A percentile compares a stretch with the other conserved stretches of the same genome.
Conservation (phyloP, 257 asterid genomes). For the Solanum stenotomum region DNA sequence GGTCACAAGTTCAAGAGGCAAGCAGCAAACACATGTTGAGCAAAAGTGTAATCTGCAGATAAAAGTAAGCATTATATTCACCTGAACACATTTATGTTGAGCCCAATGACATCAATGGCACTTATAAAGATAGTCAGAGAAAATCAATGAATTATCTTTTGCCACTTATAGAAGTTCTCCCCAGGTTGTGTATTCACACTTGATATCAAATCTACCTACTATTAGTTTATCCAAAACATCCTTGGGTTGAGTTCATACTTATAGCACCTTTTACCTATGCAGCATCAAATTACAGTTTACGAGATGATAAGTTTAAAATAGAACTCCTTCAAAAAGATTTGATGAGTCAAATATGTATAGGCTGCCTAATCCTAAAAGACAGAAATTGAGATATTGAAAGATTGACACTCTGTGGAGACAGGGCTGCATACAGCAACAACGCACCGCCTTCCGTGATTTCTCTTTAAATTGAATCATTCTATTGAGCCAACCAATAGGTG, state of each 20-base stretch:
- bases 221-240: not conserved
- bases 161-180: not conserved
- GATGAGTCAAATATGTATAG: not conserved
- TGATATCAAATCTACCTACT: not conserved
- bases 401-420: not conserved
- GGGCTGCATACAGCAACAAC: slow-evolving; percentile 21
- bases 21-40: not conserved
- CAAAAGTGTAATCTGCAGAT: not conserved
- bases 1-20: not conserved
- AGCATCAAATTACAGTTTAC: not conserved
- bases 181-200: not conserved
- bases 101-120: not conserved
- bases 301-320: not conserved
- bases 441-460: slow-evolving; percentile 81
- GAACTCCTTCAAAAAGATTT: not conserved
- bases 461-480: slow-evolving; percentile 95
- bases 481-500: slow-evolving; percentile 96
- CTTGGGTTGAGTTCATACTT: not conserved
- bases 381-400: not conserved
- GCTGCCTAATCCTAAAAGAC: not conserved
- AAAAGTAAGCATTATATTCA: not conserved
- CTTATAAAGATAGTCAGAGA: not conserved
- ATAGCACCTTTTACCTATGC: not conserved
- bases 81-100: not conserved
- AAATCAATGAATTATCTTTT: not conserved